Evolutionary conservation across 805 yeast species (phyloP).

Genomic region (Sugiyamaella floridensis): DNA sequence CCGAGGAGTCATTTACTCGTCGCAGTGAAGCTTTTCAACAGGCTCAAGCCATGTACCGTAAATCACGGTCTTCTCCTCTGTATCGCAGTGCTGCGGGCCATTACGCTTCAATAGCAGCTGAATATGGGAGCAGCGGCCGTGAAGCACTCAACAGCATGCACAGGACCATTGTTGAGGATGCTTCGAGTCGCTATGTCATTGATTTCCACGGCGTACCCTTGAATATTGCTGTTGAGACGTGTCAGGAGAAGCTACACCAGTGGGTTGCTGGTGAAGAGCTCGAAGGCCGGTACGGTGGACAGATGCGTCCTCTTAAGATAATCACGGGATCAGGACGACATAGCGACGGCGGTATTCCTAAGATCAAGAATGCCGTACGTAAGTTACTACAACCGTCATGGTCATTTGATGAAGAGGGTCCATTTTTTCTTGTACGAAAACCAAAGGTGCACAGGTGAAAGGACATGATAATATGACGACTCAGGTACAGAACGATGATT

Average conservation of each 20-base stretch:
- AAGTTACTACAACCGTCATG: slow-evolving; percentile 12
- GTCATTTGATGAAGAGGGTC: slow-evolving; percentile 14
- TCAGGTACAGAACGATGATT: too few relatives aligned
- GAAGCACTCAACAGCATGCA: slow-evolving; percentile 4
- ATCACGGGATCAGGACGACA: slow-evolving; percentile 23
- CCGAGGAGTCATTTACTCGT: neutral
- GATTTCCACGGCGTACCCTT: slow-evolving; percentile 21
- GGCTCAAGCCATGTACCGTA: slow-evolving; percentile 13
- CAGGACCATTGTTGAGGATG: slow-evolving; percentile 2
- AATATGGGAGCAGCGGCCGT: slow-evolving; percentile 1
- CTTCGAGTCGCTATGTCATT: slow-evolving; percentile 6
- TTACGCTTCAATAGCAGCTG: slow-evolving; percentile 14
- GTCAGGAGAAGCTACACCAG: slow-evolving; percentile 8
- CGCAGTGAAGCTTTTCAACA: slow-evolving; percentile 5
- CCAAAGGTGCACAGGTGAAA: neutral
- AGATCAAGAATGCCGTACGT: slow-evolving; percentile 18
- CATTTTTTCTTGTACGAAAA: slow-evolving; percentile 4
- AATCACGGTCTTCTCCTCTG: slow-evolving; percentile 18
- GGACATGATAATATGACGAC: too few relatives aligned
- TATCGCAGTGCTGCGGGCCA: slow-evolving; percentile 18
- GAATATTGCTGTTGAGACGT: slow-evolving; percentile 11
- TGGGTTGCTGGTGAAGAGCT: slow-evolving; percentile 11
- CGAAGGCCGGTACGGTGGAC: neutral
- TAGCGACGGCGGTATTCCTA: slow-evolving; percentile 19
- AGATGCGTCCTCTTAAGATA: slow-evolving; percentile 10